Base-by-base conservation (phyloP, 768 basidiomycete species). In the Mycena galopus region DNA sequence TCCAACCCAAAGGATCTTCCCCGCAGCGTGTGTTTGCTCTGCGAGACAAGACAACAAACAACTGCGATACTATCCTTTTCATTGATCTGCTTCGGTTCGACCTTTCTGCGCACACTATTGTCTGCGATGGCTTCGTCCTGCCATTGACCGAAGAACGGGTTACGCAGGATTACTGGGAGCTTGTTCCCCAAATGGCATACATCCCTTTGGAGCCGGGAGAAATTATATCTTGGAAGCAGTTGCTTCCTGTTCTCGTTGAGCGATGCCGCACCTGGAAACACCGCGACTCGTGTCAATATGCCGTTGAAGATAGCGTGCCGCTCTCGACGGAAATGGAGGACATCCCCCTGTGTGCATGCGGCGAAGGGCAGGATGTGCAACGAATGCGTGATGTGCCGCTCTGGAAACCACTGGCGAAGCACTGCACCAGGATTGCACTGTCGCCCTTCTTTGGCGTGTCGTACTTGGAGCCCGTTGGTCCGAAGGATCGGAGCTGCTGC, bases 261-360 rank as follows among this genome's bases (percentile, higher is more conserved):
- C 85, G 88, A 50, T 89, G 89, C 69, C 85, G 88, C 39, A 82
- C 80, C 0, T 91, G 90, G 90, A 74, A 77, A 12, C 90, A 91
- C 77, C 76, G 71, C n/a, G 44, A 76, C 4, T 78, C 79, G 23
- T 91, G 91, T 80, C 86, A 88, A 77, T 91, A 90, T 76, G 23
- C 69, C 0, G 27, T 56, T 21, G 73, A n/a, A 14, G 71, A 56
- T 47, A 81, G 67, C 61, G 79, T 88, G 25, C 88, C 89, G 0
- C 78, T 86, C 6, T 79, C 80, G 42, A 76, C 77, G 11, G 82
- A 85, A 33, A 78, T 83, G 19, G 81, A 80, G 2, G 77, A 79
- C 37, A 77, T 75, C 9, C 88, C 89, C 0, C 78, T 90, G 29
- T 92, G 91, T 73, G 81, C 81, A 1, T 92, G 91, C 57, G 90